phyloP scores from a whole-genome alignment of 768 basidiomycete species.

The Galerina marginata region DNA sequence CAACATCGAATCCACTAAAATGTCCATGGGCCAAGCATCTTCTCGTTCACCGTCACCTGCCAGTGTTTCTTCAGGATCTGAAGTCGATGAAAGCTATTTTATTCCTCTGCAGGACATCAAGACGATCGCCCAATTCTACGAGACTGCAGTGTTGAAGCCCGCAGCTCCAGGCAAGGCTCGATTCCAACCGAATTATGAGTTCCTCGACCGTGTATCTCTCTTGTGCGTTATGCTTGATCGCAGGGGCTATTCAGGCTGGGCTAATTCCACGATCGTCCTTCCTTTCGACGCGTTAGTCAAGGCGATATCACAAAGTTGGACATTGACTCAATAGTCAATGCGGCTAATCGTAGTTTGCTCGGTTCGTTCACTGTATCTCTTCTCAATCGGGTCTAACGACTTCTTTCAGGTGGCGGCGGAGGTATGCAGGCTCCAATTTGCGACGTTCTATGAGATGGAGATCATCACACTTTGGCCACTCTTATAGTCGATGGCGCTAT shows the following conservation, averaged over 20 bases:
- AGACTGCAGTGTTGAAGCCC: slow-evolving; percentile 41
- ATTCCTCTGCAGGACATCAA: slow-evolving; percentile 51
- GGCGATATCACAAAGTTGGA: slow-evolving; percentile 79
- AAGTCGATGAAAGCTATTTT: slow-evolving; percentile 12
- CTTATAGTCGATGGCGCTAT: slow-evolving; percentile 81
- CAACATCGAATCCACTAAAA: slow-evolving; percentile 1
- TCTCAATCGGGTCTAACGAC: neutral
- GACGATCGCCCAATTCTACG: slow-evolving; percentile 62
- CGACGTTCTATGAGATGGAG: neutral
- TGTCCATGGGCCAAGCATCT: slow-evolving; percentile 16
- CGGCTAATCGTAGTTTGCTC: slow-evolving; percentile 74
- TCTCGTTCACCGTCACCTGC: slow-evolving; percentile 12
- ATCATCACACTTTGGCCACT: neutral
- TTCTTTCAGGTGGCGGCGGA: slow-evolving; percentile 71
- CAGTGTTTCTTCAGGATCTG: slow-evolving; percentile 18
- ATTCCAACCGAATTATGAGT: slow-evolving; percentile 40
- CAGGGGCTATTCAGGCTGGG: neutral
- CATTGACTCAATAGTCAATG: slow-evolving; percentile 81
- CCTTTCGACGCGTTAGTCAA: slow-evolving; percentile 48
- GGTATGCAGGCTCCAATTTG: slow-evolving; percentile 44
- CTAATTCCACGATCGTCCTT: neutral
- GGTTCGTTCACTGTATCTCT: slow-evolving; percentile 47
- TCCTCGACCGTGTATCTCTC: slow-evolving; percentile 68
- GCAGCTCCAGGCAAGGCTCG: slow-evolving; percentile 33
- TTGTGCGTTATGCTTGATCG: slow-evolving; percentile 50